These are phyloP conservation scores for Neurospora terricola DNA, from an alignment of 495 filamentous ascomycete species.

Conservation along the genomic window DNA sequence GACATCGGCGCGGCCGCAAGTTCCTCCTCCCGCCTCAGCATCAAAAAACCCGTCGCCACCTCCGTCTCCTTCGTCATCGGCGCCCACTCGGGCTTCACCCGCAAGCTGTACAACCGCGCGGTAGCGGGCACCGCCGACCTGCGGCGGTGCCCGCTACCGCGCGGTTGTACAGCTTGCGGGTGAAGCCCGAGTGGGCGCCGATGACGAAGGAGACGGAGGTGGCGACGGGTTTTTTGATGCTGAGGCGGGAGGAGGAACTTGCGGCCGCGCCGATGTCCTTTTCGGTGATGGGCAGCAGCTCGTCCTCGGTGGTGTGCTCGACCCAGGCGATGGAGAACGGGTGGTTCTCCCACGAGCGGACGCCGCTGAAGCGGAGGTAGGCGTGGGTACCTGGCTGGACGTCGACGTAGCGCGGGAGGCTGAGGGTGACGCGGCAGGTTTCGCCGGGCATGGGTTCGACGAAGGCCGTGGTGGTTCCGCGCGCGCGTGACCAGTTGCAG, in stretches of 20 bases:
- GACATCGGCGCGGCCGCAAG: no score
- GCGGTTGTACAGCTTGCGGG: conserved; percentile 61
- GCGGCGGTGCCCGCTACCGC: no score
- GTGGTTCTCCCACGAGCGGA: conserved; percentile 78
- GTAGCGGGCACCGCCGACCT: no score
- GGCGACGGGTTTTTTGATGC: conserved; percentile 5
- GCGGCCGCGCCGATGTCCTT: conserved; percentile 9
- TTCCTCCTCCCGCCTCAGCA: no score
- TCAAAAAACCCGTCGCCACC: no score
- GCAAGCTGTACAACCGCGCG: no score
- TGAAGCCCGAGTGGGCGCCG: conserved; percentile 80
- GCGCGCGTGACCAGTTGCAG: conserved; percentile 49
- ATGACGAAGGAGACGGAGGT: conserved; percentile 57
- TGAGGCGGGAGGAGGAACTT: conserved; percentile 3
- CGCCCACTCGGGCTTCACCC: no score
- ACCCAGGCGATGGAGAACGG: conserved; percentile 93
- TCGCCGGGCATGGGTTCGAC: conserved; percentile 76
- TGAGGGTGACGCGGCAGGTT: conserved; percentile 70
- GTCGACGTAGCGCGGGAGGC: conserved; percentile 63
- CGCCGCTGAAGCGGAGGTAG: conserved; percentile 70
- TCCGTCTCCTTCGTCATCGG: no score
- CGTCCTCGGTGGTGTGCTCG: conserved; percentile 28
- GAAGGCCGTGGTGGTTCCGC: conserved; percentile 56
- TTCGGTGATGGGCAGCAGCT: conserved; percentile 20
- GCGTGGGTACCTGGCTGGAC: conserved; percentile 79